Conservation (phyloP, 441 rosid genomes). For the Gossypium lobatum region DNA sequence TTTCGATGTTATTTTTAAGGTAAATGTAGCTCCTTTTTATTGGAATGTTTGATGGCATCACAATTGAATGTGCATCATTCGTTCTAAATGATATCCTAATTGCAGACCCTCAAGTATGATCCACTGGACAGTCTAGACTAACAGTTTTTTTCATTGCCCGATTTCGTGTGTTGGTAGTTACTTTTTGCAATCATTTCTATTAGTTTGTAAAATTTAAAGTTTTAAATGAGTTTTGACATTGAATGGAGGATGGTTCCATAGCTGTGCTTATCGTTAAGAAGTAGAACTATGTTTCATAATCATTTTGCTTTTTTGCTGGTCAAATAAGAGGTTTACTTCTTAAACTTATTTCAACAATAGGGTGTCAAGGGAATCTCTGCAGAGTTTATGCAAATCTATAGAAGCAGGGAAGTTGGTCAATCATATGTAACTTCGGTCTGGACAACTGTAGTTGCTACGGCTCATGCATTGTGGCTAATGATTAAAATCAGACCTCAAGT, state of each 20-base stretch:
- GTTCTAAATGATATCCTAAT: not conserved
- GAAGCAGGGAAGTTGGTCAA: slow-evolving; percentile 96
- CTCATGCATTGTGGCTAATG: slow-evolving; percentile 70
- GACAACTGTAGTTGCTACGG: slow-evolving; percentile 63
- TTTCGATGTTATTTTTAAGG: not conserved
- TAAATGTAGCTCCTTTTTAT: not conserved
- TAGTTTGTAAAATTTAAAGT: not conserved
- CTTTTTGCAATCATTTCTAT: not conserved
- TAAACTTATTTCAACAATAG: slow-evolving; percentile 25
- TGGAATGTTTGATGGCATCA: not conserved
- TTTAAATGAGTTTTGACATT: not conserved
- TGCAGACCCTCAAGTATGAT: not conserved
- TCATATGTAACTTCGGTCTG: slow-evolving; percentile 79
- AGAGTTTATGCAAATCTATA: slow-evolving; percentile 64
- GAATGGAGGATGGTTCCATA: not conserved
- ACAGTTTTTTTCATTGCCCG: not conserved
- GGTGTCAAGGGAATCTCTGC: slow-evolving; percentile 29
- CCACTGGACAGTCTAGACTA: not conserved
- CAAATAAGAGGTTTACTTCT: not conserved
- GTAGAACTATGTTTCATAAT: not conserved
- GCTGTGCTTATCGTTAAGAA: not conserved
- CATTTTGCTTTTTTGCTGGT: slow-evolving; percentile 6
- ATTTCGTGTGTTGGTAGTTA: not conserved
- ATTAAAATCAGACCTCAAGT: slow-evolving; percentile 74
- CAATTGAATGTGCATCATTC: not conserved